Evolutionary conservation across 73 alveolate genomes (phyloP), one percentile per base, ranked within the genome.

Genomic region (Blepharisma japonicum): DNA sequence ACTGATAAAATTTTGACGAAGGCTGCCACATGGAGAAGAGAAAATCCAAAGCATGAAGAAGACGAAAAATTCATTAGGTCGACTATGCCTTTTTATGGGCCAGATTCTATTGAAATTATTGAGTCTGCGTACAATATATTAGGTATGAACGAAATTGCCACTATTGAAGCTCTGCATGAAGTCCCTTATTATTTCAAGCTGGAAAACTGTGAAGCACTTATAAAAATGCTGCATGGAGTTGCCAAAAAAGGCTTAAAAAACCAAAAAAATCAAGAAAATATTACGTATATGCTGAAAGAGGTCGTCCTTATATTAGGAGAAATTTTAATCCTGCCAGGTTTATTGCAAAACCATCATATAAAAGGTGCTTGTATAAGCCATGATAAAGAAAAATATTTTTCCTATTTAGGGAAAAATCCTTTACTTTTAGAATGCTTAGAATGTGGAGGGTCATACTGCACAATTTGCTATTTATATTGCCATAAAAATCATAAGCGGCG

Each of bases 61-160:
- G 74, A 61, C 18, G 47, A 14, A 39, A 25, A 61, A 9, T 61
- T 61, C 23, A 18, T 61, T 9, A 61, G 11, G 47, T 14, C 38
- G 18, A 61, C 74, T 4, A 61, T 61, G 74, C 23, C 74, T 20
- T 61, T 14, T 61, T 61, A 61, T 25, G 74, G 74, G 48, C 39
- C 74, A 9, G 2, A 61, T 4, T 61, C 74, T 14, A 39, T 61
- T 61, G 74, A 61, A 18, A 14, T 61, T 14, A 61, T 61, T 18
- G 23, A 61, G 23, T 14, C 39, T 20, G 46, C 23, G 14, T 61
- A 61, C 23, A 39, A 61, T 14, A 61, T 39, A 1, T 14, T 25
- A 5, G 74, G 23, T 1, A 61, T 61, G 11, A 11, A 11, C 14
- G 74, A 61, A 61, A 61, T 8, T 9, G 18, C 47, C 5, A 61